Percentiles rank a stretch among this genome's conserved stretches.
Evolutionary conservation across 805 yeast genomes (phyloP).

Genomic region (Yarrowia phangngaensis): DNA sequence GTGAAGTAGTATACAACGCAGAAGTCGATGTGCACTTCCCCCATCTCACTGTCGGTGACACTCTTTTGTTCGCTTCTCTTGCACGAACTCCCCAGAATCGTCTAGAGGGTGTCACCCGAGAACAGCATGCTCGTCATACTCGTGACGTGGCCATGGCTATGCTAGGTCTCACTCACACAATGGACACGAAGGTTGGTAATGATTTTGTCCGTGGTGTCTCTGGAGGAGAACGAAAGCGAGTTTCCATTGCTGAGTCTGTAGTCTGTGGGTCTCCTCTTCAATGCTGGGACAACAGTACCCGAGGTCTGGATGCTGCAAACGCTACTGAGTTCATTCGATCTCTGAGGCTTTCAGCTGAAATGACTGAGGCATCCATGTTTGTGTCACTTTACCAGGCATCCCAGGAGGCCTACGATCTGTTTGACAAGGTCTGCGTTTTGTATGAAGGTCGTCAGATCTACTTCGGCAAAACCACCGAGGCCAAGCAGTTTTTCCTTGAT

Average conservation of each 20-base stretch:
- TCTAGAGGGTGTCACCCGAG: constrained; percentile 53
- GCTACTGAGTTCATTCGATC: constrained; percentile 63
- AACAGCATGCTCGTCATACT: constrained; percentile 51
- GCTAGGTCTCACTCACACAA: constrained; percentile 50
- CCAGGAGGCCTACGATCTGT: constrained; percentile 57
- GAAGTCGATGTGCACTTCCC: constrained; percentile 69
- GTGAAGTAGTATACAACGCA: constrained; percentile 70
- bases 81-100: constrained; percentile 61
- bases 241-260: constrained; percentile 58
- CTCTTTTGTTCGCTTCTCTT: constrained; percentile 57
- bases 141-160: constrained; percentile 54
- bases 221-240: constrained; percentile 72
- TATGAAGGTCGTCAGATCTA: constrained; percentile 60
- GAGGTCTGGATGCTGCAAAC: constrained; percentile 70
- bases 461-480: constrained; percentile 52
- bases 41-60: constrained; percentile 61
- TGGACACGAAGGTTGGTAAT: constrained; percentile 61
- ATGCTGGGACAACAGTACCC: constrained; percentile 67
- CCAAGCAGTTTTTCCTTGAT: constrained; percentile 48
- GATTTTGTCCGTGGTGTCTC: constrained; percentile 67
- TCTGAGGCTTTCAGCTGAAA: constrained; percentile 55
- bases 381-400: constrained; percentile 69
- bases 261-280: constrained; percentile 48
- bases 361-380: constrained; percentile 53
- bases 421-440: constrained; percentile 56